Base-by-base conservation (phyloP, 352 stramenopile species). In the Pythium brachiatum region DNA sequence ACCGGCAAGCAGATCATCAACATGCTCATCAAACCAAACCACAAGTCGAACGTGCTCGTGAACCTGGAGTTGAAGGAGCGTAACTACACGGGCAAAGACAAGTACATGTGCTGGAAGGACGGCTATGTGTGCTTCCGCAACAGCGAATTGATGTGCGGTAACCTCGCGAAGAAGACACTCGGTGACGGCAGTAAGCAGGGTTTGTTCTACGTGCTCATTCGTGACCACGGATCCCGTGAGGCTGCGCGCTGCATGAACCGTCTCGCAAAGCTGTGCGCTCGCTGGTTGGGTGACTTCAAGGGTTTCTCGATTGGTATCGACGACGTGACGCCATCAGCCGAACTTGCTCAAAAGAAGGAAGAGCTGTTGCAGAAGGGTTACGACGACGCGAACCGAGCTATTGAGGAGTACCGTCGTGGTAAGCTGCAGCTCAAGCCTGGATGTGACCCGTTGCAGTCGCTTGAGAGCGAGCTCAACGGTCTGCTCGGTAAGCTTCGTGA, bases 291-390 rank as follows among this genome's bases (percentile, higher is more conserved):
- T n/a, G 91, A 95, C 65, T 97, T 98, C 72, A 84, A 93, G 67
- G 98, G 97, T 0, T 99, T 99, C 68, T 98, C 95, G 18, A 99
- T 99, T 47, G 98, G 98, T 41, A 99, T 99, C 70, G 96, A 99
- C 61, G 98, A 99, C 72, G 98, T 99, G 11, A 99, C 97, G 21
- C 97, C 98, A 36, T 98, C 95, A 2, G 68, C 81, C 8, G 80
- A 98, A n/a, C 79, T 99, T 26, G 86, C 86, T 6, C 77, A 92
- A 58, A 85, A 98, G 59, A 99, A 99, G 81, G 79, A 96, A 43
- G 80, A 92, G 23, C 92, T 99, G 52, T 68, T 99, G 9, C 85
- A 94, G 41, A 68, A 81, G 9, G 88, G 86, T 18, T 97, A 96
- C 70, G 69, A 87, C 32, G 78, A 74, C 61, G 95, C 96, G 18